Base-by-base conservation (phyloP, 306 rosid species). In the Castanea crenata region DNA sequence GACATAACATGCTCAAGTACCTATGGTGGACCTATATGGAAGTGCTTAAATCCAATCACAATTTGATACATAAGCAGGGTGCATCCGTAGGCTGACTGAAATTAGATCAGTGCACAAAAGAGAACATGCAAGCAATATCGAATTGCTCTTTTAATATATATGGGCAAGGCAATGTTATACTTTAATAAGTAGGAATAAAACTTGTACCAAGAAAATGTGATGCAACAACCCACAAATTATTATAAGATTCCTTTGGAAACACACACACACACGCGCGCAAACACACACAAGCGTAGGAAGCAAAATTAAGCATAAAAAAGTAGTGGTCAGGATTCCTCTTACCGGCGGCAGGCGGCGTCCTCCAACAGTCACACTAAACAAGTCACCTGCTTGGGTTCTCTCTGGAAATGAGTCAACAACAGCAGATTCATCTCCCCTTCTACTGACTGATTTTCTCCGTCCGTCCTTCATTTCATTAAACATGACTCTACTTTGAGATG, bases 371-470 rank as follows among this genome's bases (percentile, higher is more conserved):
- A 76, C 92, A 77, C 93, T 81, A 55, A 91, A 91, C 85, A 91
- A 88, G 76, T 91, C 98, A 71, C 98, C 98, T 3, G 97, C 98
- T 88, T 93, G 97, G 44, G 91, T 91, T 83, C 79, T 87, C 82
- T 83, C 90, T 2, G 90, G 92, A 84, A 76, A 87, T 69, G 93
- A 91, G 83, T 85, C 84, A 25, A 80, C 61, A 76, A 52, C 55
- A 35, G 92, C 81, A 76, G 88, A 77, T 79, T 87, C 91, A 75
- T 83, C 89, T 77, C 84, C 92, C 84, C 59, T 87, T 82, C 80
- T 90, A 79, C 93, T 80, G 81, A 85, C 80, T 73, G 94, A 93
- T 84, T 80, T 88, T 80, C 98, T 89, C 67, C 74, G 77, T 56
- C 85, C 90, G 80, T 86, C 91, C 84, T 93, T 91, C 85, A 76